Evolutionary conservation across 1,284 basidiomycete genomes (phyloP).

Genomic region (Trametes polyzona): DNA sequence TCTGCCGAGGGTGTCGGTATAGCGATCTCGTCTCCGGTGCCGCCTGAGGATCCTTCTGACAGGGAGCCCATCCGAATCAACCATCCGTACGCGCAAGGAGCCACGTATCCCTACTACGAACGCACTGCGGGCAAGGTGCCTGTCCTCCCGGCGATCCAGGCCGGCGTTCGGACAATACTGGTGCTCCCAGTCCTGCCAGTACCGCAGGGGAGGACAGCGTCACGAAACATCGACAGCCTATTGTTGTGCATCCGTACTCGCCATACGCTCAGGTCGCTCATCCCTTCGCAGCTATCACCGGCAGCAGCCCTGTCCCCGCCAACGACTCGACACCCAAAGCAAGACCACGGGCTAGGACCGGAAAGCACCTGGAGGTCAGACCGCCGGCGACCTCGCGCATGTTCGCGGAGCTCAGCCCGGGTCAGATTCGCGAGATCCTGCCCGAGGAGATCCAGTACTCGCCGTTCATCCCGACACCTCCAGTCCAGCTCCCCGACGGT

Average conservation of each 20-base stretch:
- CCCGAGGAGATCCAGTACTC: slow-evolving; percentile 58
- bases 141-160: slow-evolving; percentile 5
- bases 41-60: slow-evolving; percentile 39
- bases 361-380: slow-evolving; percentile 37
- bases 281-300: slow-evolving; percentile 36
- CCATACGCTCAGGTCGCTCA: slow-evolving; percentile 42
- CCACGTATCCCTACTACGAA: slow-evolving; percentile 33
- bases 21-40: slow-evolving; percentile 65
- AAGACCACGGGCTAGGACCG: not conserved
- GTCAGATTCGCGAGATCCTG: slow-evolving; percentile 53
- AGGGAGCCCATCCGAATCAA: slow-evolving; percentile 44
- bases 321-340: not conserved
- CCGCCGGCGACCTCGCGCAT: slow-evolving; percentile 45
- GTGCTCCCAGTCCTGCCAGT: slow-evolving; percentile 11
- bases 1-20: slow-evolving; percentile 57
- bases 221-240: slow-evolving; percentile 53
- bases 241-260: slow-evolving; percentile 41
- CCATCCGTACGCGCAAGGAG: slow-evolving; percentile 64
- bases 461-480: slow-evolving; percentile 40
- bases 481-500: slow-evolving; percentile 18
- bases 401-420: slow-evolving; percentile 56
- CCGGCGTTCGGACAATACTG: not conserved
- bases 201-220: slow-evolving; percentile 40
- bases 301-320: not conserved
- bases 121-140: slow-evolving; percentile 15